Base-by-base conservation (phyloP, 1,284 basidiomycete genomes). In the Rhodotorula sp. region DNA sequence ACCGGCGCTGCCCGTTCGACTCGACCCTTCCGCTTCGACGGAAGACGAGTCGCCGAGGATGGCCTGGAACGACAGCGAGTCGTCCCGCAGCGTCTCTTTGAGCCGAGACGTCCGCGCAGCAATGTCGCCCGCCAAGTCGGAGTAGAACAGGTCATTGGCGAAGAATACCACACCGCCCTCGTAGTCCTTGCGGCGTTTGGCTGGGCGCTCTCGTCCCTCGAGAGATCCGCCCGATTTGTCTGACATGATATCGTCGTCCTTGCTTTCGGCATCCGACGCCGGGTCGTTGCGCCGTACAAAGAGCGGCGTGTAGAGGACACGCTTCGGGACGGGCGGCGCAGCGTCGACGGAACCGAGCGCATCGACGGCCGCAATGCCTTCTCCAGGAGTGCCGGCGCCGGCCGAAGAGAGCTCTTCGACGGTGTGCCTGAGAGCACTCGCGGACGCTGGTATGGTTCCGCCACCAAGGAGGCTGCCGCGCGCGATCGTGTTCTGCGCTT, bases 151-250 rank as follows among this genome's bases (percentile, higher is more conserved):
- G 42, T 69, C 68, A 51, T 64, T 65, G 10, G 62, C 48, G 62
- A 72, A 72, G 49, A 67, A 72, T 46, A 72, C 62, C 59, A 72
- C 68, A 24, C 71, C 71, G 33, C 68, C 71, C 29, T 62, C 70
- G 33, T 60, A 58, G 7, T 45, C 59, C 44, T 62, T 62, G 20
- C 56, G 55, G 0, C 71, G 67, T 37, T 69, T 72, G 3, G 51
- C 44, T 0, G 29, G 26, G 18, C 53, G 53, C 0, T 17, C 10
- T 1, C 37, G 62, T 0, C 1, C 44, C 1, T 42, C 55, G 18
- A 4, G 14, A 24, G 57, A 59, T 24, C 17, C 49, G 33, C 22
- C 61, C 1, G 51, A 58, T 2, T 20, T 60, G 24, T 46, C 55
- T 2, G 59, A 53, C 6, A n/a, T 44, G 22, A 30, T 61, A 37